Evolutionary conservation across 352 stramenopile species (phyloP), one percentile per base, ranked within the genome.

Genomic region (Phytophthora citricola): DNA sequence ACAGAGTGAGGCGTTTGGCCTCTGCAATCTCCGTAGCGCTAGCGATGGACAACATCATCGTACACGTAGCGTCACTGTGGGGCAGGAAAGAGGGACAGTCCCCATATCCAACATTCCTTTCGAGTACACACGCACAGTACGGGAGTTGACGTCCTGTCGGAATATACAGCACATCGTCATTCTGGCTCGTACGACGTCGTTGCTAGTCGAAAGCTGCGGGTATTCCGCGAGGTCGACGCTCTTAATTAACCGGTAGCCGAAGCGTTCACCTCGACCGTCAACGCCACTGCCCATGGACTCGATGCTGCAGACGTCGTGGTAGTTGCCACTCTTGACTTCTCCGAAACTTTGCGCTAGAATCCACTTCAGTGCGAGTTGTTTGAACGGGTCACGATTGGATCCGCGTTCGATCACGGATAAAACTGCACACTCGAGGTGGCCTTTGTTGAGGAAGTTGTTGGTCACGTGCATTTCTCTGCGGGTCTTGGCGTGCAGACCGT

Each of bases 361-460:
- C 76, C 76, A 85, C 56, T 82, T 85, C 26, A 85, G 46, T 1
- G 67, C 64, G 5, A 85, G 48, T 26, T 79, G 79, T 20, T 63
- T 68, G 53, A 78, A 80, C 40, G 73, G 76, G 22, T 78, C 49
- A 3, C 68, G 57, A 2, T 66, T 47, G 10, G 66, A 74, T 10
- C 66, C 60, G 10, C 24, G 48, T 14, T 75, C 61, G 29, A 81
- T 67, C 34, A 60, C 56, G 26, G 32, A 48, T 26, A 84, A 36
- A 17, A 84, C 63, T 3, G 58, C 50, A 26, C 58, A 71, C 31
- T 74, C 64, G 38, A 69, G 10, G 41, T 66, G 58, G 29, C 44
- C 50, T 34, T 65, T 69, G 53, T 63, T 49, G 47, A 66, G 15
- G 14, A 76, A 73, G 9, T 32, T 39, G 29, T 38, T 54, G 54